These are phyloP conservation scores for Cyclotella baltica DNA, from an alignment of 108 stramenopile species.

Conservation along the genomic window DNA sequence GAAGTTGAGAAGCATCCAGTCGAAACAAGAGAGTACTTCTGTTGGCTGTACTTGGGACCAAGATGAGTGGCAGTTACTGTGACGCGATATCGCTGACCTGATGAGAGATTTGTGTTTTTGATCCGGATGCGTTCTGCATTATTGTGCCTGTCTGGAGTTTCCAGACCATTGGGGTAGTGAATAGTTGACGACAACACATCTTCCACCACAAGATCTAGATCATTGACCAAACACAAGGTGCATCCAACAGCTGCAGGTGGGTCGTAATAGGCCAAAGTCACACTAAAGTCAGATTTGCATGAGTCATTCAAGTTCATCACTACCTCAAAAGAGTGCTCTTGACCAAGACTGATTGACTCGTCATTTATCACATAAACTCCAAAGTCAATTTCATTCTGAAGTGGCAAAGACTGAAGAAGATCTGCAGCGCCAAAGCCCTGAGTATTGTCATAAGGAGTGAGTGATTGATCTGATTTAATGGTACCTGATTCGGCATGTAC, in stretches of 20 bases:
- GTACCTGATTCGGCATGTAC: not conserved
- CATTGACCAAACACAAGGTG: slow-evolving; percentile 62
- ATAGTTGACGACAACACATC: not conserved
- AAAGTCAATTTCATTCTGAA: slow-evolving; percentile 25
- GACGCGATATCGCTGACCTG: slow-evolving; percentile 4
- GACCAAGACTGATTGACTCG: not conserved
- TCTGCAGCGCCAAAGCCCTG: slow-evolving; percentile 57
- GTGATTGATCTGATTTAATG: not conserved
- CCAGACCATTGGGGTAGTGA: slow-evolving; percentile 41
- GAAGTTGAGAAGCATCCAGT: slow-evolving; percentile 19
- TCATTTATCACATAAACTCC: slow-evolving; percentile 29
- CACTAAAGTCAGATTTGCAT: slow-evolving; percentile 41
- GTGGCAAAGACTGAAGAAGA: slow-evolving; percentile 23
- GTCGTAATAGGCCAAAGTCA: slow-evolving; percentile 71
- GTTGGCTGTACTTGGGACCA: not conserved
- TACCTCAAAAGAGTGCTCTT: slow-evolving; percentile 10
- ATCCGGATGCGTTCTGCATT: slow-evolving; percentile 47
- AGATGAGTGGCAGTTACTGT: not conserved
- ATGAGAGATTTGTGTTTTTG: not conserved
- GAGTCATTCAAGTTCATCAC: slow-evolving; percentile 11
- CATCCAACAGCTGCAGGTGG: slow-evolving; percentile 54
- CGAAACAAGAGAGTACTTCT: slow-evolving; percentile 20
- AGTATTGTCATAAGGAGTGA: slow-evolving; percentile 47
- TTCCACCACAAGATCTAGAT: slow-evolving; percentile 60
- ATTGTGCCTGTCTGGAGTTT: slow-evolving; percentile 27